Conservation (phyloP, 2,329 filamentous ascomycete species). For the Beauveria sp. region DNA sequence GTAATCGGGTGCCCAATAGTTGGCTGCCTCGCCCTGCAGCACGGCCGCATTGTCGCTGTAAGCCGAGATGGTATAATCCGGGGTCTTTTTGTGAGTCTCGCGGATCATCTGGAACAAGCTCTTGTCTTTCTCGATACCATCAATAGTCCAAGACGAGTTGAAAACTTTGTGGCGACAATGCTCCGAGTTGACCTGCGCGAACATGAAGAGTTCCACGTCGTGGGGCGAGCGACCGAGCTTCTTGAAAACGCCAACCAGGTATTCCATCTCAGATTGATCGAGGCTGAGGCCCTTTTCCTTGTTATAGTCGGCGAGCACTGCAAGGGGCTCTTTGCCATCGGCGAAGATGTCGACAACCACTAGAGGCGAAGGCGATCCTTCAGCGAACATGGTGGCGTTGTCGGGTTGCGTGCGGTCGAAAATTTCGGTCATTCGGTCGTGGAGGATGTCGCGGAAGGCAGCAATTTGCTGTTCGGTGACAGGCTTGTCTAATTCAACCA, state of each 20-base stretch:
- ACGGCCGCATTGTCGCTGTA: slow-evolving; percentile 99
- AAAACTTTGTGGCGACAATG: slow-evolving; percentile 85
- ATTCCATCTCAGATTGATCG: slow-evolving; percentile 84
- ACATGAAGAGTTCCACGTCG: slow-evolving; percentile 12
- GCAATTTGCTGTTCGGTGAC: slow-evolving; percentile 40
- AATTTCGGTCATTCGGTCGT: slow-evolving; percentile 94
- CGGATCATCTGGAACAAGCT: slow-evolving; percentile 94
- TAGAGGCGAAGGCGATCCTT: slow-evolving; percentile 53
- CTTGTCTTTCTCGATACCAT: slow-evolving; percentile 69
- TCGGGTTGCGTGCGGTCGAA: slow-evolving; percentile 61
- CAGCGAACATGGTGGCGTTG: slow-evolving; percentile 70
- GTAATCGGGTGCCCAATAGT: slow-evolving; percentile 79
- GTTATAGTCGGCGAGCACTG: slow-evolving; percentile 76
- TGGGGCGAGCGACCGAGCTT: slow-evolving; percentile 27
- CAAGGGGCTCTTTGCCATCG: slow-evolving; percentile 55
- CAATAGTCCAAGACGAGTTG: slow-evolving; percentile 93
- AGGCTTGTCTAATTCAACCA: slow-evolving; percentile 50
- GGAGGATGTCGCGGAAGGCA: slow-evolving; percentile 61
- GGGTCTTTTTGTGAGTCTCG: slow-evolving; percentile 81
- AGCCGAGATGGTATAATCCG: slow-evolving; percentile 80
- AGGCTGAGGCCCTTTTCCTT: slow-evolving; percentile 75
- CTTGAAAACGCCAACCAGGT: slow-evolving; percentile 62
- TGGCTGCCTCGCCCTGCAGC: slow-evolving; percentile 31
- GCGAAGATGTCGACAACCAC: slow-evolving; percentile 69
- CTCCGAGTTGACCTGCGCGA: slow-evolving; percentile 80